Percentiles rank a stretch among this genome's conserved stretches.
Conservation (phyloP, 1,284 basidiomycete species). For the Entoloma clypeatum region DNA sequence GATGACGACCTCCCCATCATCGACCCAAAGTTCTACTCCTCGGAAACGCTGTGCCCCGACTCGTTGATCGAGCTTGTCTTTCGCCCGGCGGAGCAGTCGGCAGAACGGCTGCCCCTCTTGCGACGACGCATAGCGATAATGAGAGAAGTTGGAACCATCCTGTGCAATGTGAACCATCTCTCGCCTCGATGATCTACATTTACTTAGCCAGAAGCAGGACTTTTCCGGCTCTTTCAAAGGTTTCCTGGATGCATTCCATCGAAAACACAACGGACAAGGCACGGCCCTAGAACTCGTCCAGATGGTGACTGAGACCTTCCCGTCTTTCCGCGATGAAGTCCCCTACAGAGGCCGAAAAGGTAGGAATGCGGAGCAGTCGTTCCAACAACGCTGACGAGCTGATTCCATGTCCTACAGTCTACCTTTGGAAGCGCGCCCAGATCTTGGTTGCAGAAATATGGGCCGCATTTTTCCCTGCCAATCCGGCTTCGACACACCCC, state of each 20-base stretch:
- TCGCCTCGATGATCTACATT: not conserved
- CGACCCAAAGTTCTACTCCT: conserved; percentile 71
- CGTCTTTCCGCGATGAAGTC: conserved; percentile 71
- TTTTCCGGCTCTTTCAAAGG: conserved; percentile 69
- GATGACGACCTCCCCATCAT: conserved; percentile 72
- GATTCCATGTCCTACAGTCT: conserved; percentile 41
- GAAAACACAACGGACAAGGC: conserved; percentile 45
- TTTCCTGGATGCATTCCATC: conserved; percentile 61
- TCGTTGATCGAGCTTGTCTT: conserved; percentile 64
- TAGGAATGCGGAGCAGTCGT: conserved; percentile 26
- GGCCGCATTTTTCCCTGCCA: conserved; percentile 71
- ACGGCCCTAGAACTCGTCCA: conserved; percentile 71
- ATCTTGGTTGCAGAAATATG: conserved; percentile 83
- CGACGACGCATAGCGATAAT: conserved; percentile 66
- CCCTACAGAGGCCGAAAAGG: conserved; percentile 54
- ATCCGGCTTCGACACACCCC: conserved; percentile 49
- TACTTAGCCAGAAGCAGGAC: conserved; percentile 35
- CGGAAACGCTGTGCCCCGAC: conserved; percentile 61
- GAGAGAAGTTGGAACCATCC: conserved; percentile 65
- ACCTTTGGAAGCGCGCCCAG: conserved; percentile 81
- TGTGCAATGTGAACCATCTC: conserved; percentile 52
- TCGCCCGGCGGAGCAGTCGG: conserved; percentile 49
- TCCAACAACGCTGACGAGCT: not conserved
- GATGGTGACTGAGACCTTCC: conserved; percentile 66
- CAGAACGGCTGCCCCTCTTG: conserved; percentile 64